These are phyloP conservation scores for Metschnikowia borealis DNA, from an alignment of 805 yeast species.

Conservation along the genomic window DNA sequence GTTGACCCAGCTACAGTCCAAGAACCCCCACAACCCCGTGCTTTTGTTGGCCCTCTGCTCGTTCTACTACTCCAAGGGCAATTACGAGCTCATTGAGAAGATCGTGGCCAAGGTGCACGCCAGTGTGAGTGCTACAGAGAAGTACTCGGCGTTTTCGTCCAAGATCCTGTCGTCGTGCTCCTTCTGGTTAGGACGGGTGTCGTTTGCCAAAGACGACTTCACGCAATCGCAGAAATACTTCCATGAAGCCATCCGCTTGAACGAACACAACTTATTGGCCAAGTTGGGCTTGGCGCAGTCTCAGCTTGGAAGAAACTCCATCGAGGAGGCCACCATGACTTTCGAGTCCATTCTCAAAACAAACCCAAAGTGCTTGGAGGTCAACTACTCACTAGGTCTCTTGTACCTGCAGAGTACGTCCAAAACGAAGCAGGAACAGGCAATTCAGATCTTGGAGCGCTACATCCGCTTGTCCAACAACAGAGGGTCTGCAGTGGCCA, in stretches of 20 bases:
- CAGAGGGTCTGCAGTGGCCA: conserved; percentile 28
- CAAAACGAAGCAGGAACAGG: conserved; percentile 43
- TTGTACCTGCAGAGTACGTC: conserved; percentile 54
- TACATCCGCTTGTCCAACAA: conserved; percentile 63
- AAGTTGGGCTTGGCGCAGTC: conserved; percentile 84
- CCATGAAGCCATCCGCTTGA: conserved; percentile 63
- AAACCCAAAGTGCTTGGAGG: conserved; percentile 68
- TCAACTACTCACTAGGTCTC: conserved; percentile 70
- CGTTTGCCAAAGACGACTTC: conserved; percentile 56
- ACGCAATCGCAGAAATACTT: conserved; percentile 70
- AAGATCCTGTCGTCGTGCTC: conserved; percentile 34
- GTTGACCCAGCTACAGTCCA: conserved; percentile 34
- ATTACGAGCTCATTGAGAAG: conserved; percentile 53
- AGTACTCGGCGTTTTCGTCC: conserved; percentile 27
- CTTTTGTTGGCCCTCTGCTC: conserved; percentile 65
- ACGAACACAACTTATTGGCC: conserved; percentile 64
- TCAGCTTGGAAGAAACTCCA: conserved; percentile 65
- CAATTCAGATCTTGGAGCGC: conserved; percentile 63
- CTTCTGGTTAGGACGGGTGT: conserved; percentile 84
- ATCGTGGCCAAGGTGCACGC: conserved; percentile 49
- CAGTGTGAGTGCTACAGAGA: conserved; percentile 14
- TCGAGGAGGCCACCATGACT: conserved; percentile 81
- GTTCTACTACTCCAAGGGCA: conserved; percentile 66
- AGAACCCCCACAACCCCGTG: conserved; percentile 50
- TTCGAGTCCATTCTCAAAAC: conserved; percentile 70